Conservation (phyloP, 129 eudicot genomes). For the Flaveria robusta region DNA sequence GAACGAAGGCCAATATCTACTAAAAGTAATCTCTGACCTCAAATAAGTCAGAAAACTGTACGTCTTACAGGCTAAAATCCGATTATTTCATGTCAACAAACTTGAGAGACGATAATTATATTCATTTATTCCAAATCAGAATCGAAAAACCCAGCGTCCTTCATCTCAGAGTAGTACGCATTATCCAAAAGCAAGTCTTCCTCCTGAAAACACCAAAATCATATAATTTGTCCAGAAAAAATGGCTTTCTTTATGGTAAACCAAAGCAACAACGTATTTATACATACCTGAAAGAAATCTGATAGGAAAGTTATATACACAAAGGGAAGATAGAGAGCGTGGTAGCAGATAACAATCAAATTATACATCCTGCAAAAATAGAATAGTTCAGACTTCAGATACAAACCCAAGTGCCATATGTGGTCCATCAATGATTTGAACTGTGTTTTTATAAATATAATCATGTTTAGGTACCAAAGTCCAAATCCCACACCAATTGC, state of each 20-base stretch:
- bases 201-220: slow-evolving; percentile 48
- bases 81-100: background rate
- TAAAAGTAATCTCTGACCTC: background rate
- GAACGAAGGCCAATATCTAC: background rate
- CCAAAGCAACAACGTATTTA: background rate
- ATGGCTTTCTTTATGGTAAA: background rate
- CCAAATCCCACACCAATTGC: slow-evolving; percentile 64
- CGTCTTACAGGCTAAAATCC: background rate
- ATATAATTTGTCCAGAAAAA: slow-evolving; percentile 2
- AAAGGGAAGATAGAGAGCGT: slow-evolving; percentile 74
- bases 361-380: slow-evolving; percentile 61
- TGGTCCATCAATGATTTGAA: background rate
- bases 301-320: slow-evolving; percentile 66
- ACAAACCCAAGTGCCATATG: background rate
- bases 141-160: slow-evolving; percentile 87
- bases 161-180: slow-evolving; percentile 86
- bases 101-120: background rate
- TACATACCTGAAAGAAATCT: slow-evolving; percentile 76
- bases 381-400: slow-evolving; percentile 7
- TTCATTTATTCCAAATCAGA: slow-evolving; percentile 54
- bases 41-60: background rate
- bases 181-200: slow-evolving; percentile 77
- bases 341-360: slow-evolving; percentile 52
- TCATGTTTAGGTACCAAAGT: slow-evolving; percentile 46
- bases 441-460: background rate